Conservation (phyloP, 306 rosid species). For the Glycine soja region DNA sequence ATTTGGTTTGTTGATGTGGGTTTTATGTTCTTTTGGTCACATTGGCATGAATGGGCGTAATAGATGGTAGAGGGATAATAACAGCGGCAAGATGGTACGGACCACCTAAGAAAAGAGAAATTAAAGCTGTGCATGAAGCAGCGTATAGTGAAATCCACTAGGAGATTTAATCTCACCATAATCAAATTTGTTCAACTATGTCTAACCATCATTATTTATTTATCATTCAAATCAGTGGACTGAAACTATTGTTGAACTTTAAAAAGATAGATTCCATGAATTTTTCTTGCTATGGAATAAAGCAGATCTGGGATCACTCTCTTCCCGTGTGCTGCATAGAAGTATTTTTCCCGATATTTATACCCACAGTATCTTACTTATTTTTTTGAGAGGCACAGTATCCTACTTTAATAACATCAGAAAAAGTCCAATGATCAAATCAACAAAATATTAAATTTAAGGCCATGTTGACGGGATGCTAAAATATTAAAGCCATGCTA, state of each 20-base stretch:
- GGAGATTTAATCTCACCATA: neutral
- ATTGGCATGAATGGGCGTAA: neutral
- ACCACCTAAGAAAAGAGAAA: neutral
- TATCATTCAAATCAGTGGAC: neutral
- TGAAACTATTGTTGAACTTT: neutral
- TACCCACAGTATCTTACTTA: no score
- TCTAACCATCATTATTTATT: neutral
- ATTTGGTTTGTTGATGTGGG: neutral
- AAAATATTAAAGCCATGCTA: no score
- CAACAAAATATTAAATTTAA: no score
- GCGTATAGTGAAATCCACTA: neutral
- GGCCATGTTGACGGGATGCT: no score
- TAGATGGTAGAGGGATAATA: constrained; percentile 9
- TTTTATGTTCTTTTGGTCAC: neutral
- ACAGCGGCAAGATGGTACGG: constrained; percentile 1
- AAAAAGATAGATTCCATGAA: neutral
- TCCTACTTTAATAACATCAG: no score
- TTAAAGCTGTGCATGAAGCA: constrained; percentile 35
- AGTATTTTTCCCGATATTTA: no score
- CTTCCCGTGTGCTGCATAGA: no score
- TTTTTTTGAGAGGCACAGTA: no score
- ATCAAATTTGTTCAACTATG: neutral
- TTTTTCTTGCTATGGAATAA: neutral
- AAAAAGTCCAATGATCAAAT: no score
- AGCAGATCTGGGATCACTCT: no score